phyloP scores from a whole-genome alignment of 805 yeast genomes.

The Blastobotrys chiropterorum region DNA sequence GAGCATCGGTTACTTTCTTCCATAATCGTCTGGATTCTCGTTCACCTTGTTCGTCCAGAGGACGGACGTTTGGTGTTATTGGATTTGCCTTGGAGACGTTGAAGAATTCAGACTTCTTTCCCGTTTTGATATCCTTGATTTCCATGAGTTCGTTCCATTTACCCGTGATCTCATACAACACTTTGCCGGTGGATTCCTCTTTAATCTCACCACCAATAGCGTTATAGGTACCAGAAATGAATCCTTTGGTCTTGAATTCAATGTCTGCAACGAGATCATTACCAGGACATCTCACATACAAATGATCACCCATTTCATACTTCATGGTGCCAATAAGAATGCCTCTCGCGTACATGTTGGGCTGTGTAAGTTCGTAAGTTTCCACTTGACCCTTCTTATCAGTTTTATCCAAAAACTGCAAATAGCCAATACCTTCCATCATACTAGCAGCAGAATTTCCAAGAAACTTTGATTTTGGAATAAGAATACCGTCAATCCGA shows the following conservation, averaged over 20 bases:
- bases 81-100: constrained; percentile 54
- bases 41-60: constrained; percentile 70
- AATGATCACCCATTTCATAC: constrained; percentile 88
- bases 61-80: constrained; percentile 64
- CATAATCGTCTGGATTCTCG: constrained; percentile 79
- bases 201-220: constrained; percentile 73
- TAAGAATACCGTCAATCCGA: constrained; percentile 80
- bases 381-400: constrained; percentile 49
- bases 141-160: constrained; percentile 90
- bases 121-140: constrained; percentile 48
- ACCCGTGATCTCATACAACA: constrained; percentile 65
- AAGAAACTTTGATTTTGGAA: constrained; percentile 81
- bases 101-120: constrained; percentile 46
- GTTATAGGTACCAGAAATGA: constrained; percentile 87
- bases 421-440: constrained; percentile 84
- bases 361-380: constrained; percentile 80
- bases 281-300: constrained; percentile 61
- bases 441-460: constrained; percentile 97
- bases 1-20: constrained; percentile 74
- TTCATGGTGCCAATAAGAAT: constrained; percentile 84
- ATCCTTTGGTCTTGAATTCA: constrained; percentile 93
- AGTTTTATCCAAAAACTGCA: constrained; percentile 57
- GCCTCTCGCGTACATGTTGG: constrained; percentile 92
- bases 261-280: constrained; percentile 65
- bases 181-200: constrained; percentile 44